Evolutionary conservation across 2,329 filamentous ascomycete species (phyloP), one percentile per base, ranked within the genome.

Genomic region (Aspergillus fructus): DNA sequence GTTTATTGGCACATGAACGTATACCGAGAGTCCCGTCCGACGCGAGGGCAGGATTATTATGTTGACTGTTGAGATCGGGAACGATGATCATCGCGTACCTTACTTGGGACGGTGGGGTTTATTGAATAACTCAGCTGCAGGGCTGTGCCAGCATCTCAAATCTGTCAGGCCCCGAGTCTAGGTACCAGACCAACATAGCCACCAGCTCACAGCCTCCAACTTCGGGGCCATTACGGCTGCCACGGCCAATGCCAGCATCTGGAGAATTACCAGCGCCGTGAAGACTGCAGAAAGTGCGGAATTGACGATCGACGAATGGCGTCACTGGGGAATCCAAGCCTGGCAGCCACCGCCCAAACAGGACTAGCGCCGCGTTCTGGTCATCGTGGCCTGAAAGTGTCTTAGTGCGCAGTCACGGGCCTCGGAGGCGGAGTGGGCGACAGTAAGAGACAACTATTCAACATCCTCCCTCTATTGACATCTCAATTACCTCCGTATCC

Each of bases 331-430:
- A 58, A 52, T 54, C 30, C 42, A 40, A 24, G 27, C 64, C 66
- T 68, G 66, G 71, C 71, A 66, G 67, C 69, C 58, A 69, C 9
- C 57, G 34, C 72, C 66, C 17, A 19, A 69, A 60, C 3, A 8
- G 64, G 67, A 56, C 62, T 70, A 71, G 66, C 55, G 64, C 37
- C 41, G 42, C 64, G 69, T 74, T 75, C 64, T 68, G 70, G 71
- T 64, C 64, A 75, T 74, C 72, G 73, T 76, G 73, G 71, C 73
- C 73, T 76, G 71, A 73, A 71, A 68, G 37, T 58, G 27, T 30
- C 27, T 30, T 30, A 30, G 27, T 11, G 27, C 48, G 40, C 48
- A 65, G 62, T 60, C 56, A 56, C 55, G 59, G 56, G 55, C 57
- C 51, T 47, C 48, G 47, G 48, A 56, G 37, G 55, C 55, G 55